phyloP scores from a whole-genome alignment of 208 protist species.

The Trypanosoma conorhini region DNA sequence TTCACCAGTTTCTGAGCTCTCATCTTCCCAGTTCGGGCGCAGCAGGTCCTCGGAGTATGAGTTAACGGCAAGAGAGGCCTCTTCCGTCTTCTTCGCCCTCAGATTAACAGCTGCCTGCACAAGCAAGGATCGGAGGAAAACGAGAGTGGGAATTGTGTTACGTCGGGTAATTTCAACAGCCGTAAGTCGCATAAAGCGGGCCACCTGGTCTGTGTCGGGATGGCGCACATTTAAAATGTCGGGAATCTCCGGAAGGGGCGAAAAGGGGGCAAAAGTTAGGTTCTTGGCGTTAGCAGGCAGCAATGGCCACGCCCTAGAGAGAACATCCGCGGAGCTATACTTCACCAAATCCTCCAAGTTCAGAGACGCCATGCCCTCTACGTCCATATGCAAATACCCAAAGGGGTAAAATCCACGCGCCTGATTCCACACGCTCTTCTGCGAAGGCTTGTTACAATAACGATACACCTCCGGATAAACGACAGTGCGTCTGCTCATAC shows the following conservation, averaged over 20 bases:
- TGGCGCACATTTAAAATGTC: conserved; percentile 47
- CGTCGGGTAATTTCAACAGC: conserved; percentile 39
- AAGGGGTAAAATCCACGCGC: conserved; percentile 13
- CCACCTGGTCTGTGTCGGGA: conserved; percentile 43
- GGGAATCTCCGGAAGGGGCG: conserved; percentile 43
- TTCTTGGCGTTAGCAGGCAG: conserved; percentile 29
- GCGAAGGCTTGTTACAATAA: conserved; percentile 15
- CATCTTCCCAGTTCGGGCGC: conserved; percentile 43
- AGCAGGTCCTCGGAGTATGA: conserved; percentile 24
- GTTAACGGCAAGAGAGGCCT: conserved; percentile 21
- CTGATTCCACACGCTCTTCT: conserved; percentile 16
- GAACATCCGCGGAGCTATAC: conserved; percentile 41
- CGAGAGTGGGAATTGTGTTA: conserved; percentile 21
- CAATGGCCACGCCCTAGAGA: conserved; percentile 49
- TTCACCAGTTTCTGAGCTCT: conserved; percentile 20
- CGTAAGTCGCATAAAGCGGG: conserved; percentile 50
- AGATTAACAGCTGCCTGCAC: conserved; percentile 30
- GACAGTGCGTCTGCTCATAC: background rate
- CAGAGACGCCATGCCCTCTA: conserved; percentile 25
- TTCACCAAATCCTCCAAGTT: conserved; percentile 44
- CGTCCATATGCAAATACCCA: conserved; percentile 7
- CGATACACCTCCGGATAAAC: conserved; percentile 29
- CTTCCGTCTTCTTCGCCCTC: conserved; percentile 27
- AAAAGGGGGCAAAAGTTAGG: conserved; percentile 37
- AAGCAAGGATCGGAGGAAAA: conserved; percentile 39